Conservation (phyloP, 148 eudicot species). For the Vaccinium darrowii region DNA sequence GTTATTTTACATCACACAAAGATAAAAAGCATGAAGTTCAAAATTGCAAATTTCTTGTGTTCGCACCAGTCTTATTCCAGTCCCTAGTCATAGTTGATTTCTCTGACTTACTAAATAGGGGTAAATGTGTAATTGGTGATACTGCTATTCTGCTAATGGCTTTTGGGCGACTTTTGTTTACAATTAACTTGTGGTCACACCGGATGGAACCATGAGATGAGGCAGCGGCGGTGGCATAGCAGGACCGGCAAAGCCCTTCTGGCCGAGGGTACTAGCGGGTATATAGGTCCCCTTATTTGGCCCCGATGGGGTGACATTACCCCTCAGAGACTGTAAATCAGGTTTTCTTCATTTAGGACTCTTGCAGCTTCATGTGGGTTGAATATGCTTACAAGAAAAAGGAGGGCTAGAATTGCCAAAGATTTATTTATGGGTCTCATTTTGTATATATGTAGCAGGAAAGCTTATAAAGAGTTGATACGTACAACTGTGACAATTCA, state of each 20-base stretch:
- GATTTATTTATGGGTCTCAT: background rate
- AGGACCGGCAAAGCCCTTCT: slow-evolving; percentile 7
- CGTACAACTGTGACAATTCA: background rate
- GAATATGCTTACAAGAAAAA: background rate
- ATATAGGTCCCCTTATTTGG: background rate
- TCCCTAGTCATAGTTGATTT: background rate
- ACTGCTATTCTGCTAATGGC: background rate
- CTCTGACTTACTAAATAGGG: background rate
- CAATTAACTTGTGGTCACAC: background rate
- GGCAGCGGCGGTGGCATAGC: background rate
- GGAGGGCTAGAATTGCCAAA: slow-evolving; percentile 8
- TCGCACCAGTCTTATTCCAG: background rate
- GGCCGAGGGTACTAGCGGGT: background rate
- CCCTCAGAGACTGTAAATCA: slow-evolving; percentile 1
- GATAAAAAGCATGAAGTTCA: background rate
- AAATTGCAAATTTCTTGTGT: background rate
- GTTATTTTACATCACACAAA: background rate
- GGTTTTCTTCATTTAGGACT: background rate
- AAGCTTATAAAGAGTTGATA: background rate
- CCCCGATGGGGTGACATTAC: background rate
- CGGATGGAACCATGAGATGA: background rate
- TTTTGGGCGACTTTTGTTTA: background rate
- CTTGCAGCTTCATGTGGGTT: background rate
- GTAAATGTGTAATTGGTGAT: background rate
- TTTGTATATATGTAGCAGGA: background rate